Percentiles rank a stretch among this genome's conserved stretches.
These are phyloP conservation scores for Phytophthora boehmeriae DNA, from an alignment of 352 stramenopile genomes.

Conservation along the genomic window DNA sequence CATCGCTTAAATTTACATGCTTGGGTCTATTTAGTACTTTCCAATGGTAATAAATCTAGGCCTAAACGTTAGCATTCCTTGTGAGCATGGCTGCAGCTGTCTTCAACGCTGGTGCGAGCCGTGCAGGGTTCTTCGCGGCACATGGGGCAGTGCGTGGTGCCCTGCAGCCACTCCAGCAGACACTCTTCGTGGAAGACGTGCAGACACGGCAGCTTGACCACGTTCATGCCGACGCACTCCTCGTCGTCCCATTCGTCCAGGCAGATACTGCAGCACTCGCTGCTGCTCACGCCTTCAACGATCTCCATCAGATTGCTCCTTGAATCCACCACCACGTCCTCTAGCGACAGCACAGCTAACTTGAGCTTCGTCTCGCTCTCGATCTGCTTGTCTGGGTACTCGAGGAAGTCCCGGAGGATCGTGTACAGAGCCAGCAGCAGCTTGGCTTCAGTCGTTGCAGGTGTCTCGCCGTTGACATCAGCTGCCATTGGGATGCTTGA, in stretches of 20 bases:
- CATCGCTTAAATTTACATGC: background rate
- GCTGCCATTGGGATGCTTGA: conserved; percentile 68
- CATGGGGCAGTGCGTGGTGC: conserved; percentile 85
- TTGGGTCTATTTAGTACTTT: conserved; percentile 33
- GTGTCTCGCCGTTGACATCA: conserved; percentile 10
- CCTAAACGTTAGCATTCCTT: background rate
- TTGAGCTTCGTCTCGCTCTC: conserved; percentile 87
- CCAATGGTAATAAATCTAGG: conserved; percentile 29
- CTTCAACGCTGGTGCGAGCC: conserved; percentile 16
- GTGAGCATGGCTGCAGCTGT: conserved; percentile 2
- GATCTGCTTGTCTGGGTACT: conserved; percentile 88
- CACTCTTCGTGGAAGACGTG: conserved; percentile 90
- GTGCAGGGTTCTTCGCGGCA: conserved; percentile 72
- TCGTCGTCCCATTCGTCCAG: conserved; percentile 84
- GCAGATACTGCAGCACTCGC: conserved; percentile 87
- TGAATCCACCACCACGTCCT: conserved; percentile 83
- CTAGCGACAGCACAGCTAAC: conserved; percentile 77
- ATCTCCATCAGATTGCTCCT: conserved; percentile 64
- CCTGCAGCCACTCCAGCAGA: conserved; percentile 85
- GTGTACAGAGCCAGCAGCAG: conserved; percentile 71
- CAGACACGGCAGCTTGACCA: conserved; percentile 83
- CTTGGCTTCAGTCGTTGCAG: conserved; percentile 32
- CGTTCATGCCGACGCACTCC: conserved; percentile 80
- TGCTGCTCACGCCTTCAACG: conserved; percentile 44
- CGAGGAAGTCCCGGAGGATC: conserved; percentile 80